phyloP scores from a whole-genome alignment of 75 land plant species.

The Picea glauca region DNA sequence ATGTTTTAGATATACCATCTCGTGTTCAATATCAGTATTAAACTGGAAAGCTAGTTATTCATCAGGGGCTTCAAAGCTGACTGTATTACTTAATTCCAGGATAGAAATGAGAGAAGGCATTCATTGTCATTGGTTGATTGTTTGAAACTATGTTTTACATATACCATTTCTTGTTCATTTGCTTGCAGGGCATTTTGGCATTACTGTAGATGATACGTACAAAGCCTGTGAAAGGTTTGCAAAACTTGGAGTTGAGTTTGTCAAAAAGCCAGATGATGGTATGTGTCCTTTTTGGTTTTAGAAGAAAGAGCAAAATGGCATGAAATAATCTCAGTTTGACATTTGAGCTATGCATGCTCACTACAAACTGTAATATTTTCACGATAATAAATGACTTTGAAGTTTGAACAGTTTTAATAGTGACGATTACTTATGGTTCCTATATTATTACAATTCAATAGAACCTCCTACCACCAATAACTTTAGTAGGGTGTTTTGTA shows the following conservation, averaged over 20 bases:
- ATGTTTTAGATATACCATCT: background rate
- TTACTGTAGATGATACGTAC: slow-evolving; percentile 94
- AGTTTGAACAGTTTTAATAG: no score
- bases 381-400: no score
- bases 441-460: no score
- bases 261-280: slow-evolving; percentile 97
- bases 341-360: background rate
- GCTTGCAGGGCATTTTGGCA: slow-evolving; percentile 87
- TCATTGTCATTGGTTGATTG: background rate
- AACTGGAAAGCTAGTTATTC: background rate
- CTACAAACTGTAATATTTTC: no score
- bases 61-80: background rate
- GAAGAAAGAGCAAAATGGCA: background rate
- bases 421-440: no score
- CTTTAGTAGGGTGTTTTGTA: no score
- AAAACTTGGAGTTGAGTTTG: slow-evolving; percentile 89
- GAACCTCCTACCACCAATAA: no score
- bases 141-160: background rate
- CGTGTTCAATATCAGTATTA: background rate
- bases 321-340: background rate
- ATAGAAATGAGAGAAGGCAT: background rate
- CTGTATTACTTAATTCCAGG: background rate
- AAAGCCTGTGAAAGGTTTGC: slow-evolving; percentile 95
- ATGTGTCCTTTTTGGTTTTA: slow-evolving; percentile 11
- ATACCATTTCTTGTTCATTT: background rate